Conservation (phyloP, 2,329 filamentous ascomycete genomes). For the Nigrospora sphaerica region DNA sequence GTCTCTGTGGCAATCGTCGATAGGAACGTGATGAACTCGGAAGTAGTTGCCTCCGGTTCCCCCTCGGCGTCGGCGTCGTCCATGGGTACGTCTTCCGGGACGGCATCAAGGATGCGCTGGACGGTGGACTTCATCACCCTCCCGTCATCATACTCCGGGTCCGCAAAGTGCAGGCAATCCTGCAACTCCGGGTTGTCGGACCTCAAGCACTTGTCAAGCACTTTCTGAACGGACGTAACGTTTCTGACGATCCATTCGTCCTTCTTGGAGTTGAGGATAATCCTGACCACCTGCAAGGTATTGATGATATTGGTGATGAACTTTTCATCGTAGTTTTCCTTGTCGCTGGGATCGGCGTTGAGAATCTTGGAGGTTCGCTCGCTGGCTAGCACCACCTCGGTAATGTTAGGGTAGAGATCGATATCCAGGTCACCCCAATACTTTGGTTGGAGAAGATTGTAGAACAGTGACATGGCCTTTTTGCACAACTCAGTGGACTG, state of each 20-base stretch:
- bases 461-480: slow-evolving; percentile 74
- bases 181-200: slow-evolving; percentile 90
- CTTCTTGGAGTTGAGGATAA: slow-evolving; percentile 79
- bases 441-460: slow-evolving; percentile 76
- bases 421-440: slow-evolving; percentile 92
- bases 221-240: slow-evolving; percentile 71
- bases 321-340: slow-evolving; percentile 73
- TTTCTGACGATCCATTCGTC: slow-evolving; percentile 87
- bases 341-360: slow-evolving; percentile 51
- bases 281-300: slow-evolving; percentile 83
- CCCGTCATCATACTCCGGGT: slow-evolving; percentile 62
- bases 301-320: slow-evolving; percentile 87
- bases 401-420: slow-evolving; percentile 84
- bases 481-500: slow-evolving; percentile 72
- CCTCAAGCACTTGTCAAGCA: slow-evolving; percentile 82
- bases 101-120: slow-evolving; percentile 77
- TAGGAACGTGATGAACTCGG: slow-evolving; percentile 80
- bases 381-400: slow-evolving; percentile 74
- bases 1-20: slow-evolving; percentile 84
- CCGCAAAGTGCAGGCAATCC: slow-evolving; percentile 75
- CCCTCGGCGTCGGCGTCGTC: slow-evolving; percentile 77
- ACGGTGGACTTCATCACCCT: slow-evolving; percentile 69
- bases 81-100: slow-evolving; percentile 72
- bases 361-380: slow-evolving; percentile 65
- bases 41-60: slow-evolving; percentile 71